Base-by-base conservation (phyloP, 495 filamentous ascomycete species). In the Jackrogersella multiformis region DNA sequence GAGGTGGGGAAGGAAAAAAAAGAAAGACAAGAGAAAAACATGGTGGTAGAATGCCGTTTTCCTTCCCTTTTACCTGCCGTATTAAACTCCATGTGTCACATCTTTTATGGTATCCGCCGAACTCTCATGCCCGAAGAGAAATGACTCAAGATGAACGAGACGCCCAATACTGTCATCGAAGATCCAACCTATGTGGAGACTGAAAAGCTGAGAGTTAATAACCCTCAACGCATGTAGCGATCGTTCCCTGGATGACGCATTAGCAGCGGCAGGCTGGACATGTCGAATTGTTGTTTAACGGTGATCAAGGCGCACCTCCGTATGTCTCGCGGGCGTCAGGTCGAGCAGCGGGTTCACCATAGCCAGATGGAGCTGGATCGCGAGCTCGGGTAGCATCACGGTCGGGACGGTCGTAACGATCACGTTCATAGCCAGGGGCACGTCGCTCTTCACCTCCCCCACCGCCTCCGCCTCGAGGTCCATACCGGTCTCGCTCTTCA, bases 251-350 rank as follows among this genome's bases (percentile, higher is more conserved):
- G 45, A 58, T 64, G 72, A 70, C 60, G 49, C 58, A 70, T 67
- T 59, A 62, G 57, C 32, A 60, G 64, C 61, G 45, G 64, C 45
- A 38, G 48, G 68, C 44, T 49, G 44, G 34, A 66, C 34, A 45
- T 55, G 46, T 65, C 56, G 46, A 16, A 18, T 36, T 38, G 51
- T 62, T 42, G 48, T 35, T 32, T 51, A 32, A 35, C 35, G 44
- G 32, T 53, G 30, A 57, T 69, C 51, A 76, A 39, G 71, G 70
- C 55, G 68, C 72, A 78, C 83, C 79, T 74, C 79, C 80, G 69
- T 88, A 89, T 53, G 83, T 77, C 56, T 88, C 89, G 61, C 89
- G 87, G 64, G 78, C 77, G 34, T 89, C 88, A 66, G 81, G 81
- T 64, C 88, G 87, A 74, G 87, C 80, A 65, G 84, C 87, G 53